Evolutionary conservation across 805 yeast genomes (phyloP), one percentile per base, ranked within the genome.

Genomic region (Jamesozyma hellenica): DNA sequence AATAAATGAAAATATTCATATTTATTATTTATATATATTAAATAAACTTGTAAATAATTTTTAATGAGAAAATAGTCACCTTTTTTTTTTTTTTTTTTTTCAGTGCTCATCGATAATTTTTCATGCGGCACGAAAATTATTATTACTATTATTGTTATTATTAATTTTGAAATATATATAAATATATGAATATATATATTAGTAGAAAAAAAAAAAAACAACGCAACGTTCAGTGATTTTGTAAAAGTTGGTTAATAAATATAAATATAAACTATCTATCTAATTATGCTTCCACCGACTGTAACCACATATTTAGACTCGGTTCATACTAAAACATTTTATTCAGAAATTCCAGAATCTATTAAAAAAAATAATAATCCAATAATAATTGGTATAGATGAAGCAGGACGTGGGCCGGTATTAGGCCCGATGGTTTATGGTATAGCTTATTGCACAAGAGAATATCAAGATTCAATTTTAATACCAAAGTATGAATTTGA

Each of bases 391-490:
- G 99, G 99, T 1, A 95, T 92, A 1, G 99, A 92, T 60, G 99
- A 92, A 58, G 99, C 99, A 0, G 99, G 99, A 1, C 71, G 99
- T 48, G 99, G 99, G 0, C 99, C 99, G 0, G 96, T 94, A 0
- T 53, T 94, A 31, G 98, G 98, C 0, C 94, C 97, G 0, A 92
- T 92, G 98, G 98, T 92, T 2, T 92, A 92, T 55, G 95, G 95
- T 3, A 67, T 86, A 6, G 78, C 92, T 3, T 92, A 86, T 55
- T 79, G 94, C 46, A 61, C 78, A 11, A 68, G 71, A 35, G 58
- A 64, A 0, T 82, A 74, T 41, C 64, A 63, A 44, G 58, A 46
- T 46, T 71, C 67, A 25, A 53, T 61, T 1, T 55, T 69, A 15
- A 68, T 81, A 37, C 70, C 72, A 19, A 63, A 70, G 26, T 80